Percentiles rank a stretch among this genome's conserved stretches.
Evolutionary conservation across 768 basidiomycete species (phyloP).

Genomic region (Coprinopsis cinerea): DNA sequence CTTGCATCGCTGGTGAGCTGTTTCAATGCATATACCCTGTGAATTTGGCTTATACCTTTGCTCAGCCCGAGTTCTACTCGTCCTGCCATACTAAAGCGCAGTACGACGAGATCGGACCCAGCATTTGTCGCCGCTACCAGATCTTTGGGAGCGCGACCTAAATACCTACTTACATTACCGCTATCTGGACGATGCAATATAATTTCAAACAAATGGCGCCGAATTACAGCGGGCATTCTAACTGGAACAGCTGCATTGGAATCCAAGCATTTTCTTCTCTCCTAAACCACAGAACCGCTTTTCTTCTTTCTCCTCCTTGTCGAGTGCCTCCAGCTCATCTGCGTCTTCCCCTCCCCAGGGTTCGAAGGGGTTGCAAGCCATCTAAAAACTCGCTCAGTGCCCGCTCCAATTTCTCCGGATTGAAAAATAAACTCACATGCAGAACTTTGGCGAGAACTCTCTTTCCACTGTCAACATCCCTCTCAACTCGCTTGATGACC

Average conservation of each 20-base stretch:
- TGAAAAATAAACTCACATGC: constrained; percentile 46
- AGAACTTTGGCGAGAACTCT: constrained; percentile 74
- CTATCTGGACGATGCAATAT: background rate
- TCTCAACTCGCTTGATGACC: constrained; percentile 72
- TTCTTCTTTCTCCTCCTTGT: constrained; percentile 62
- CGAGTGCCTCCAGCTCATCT: constrained; percentile 39
- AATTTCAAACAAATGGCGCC: background rate
- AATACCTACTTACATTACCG: constrained; percentile 5
- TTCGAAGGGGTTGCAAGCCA: constrained; percentile 84
- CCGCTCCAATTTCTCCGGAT: background rate
- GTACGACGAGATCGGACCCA: constrained; percentile 90
- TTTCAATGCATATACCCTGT: background rate
- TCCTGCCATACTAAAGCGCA: constrained; percentile 93
- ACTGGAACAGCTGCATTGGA: constrained; percentile 93
- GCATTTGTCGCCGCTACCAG: constrained; percentile 88
- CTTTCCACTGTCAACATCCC: constrained; percentile 57
- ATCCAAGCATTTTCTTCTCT: constrained; percentile 70
- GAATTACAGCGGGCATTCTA: constrained; percentile 24
- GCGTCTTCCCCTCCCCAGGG: constrained; percentile 78
- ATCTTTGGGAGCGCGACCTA: constrained; percentile 89
- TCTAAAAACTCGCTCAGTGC: constrained; percentile 39
- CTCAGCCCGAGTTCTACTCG: constrained; percentile 89
- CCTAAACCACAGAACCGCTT: constrained; percentile 75
- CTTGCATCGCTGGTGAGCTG: constrained; percentile 79
- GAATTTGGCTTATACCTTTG: constrained; percentile 7